These are phyloP conservation scores for Pyrus pyrifolia DNA, from an alignment of 306 rosid species.

Conservation along the genomic window DNA sequence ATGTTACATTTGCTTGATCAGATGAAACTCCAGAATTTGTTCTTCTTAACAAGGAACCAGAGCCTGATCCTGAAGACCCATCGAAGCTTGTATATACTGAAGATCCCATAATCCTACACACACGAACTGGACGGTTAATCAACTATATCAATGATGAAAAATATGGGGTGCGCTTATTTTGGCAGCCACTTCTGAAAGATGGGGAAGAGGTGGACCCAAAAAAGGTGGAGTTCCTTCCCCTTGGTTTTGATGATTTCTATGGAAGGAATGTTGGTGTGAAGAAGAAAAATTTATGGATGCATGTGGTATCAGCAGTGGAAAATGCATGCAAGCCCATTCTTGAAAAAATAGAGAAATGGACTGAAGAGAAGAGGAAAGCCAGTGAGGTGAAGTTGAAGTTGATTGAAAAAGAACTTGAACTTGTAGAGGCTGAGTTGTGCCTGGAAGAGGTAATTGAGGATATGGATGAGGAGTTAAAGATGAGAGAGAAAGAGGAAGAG, in stretches of 20 bases:
- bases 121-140: constrained; percentile 68
- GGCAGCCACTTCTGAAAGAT: constrained; percentile 71
- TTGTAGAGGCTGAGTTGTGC: constrained; percentile 61
- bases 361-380: constrained; percentile 52
- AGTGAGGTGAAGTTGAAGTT: constrained; percentile 44
- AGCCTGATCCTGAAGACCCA: constrained; percentile 86
- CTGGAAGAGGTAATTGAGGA: constrained; percentile 71
- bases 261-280: constrained; percentile 23
- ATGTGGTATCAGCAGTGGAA: constrained; percentile 36
- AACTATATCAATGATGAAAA: constrained; percentile 76
- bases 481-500: constrained; percentile 66
- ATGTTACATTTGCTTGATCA: constrained; percentile 36
- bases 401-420: constrained; percentile 57
- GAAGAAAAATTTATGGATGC: constrained; percentile 28
- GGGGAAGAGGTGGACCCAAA: constrained; percentile 65
- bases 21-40: constrained; percentile 79
- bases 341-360: constrained; percentile 57
- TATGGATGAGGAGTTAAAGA: constrained; percentile 54
- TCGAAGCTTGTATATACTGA: constrained; percentile 59
- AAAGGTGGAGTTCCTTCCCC: constrained; percentile 66
- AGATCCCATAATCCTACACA: constrained; percentile 82
- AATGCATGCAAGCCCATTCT: constrained; percentile 43
- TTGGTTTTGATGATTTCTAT: constrained; percentile 78
- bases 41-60: constrained; percentile 72
- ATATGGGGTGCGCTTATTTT: constrained; percentile 72